Percentiles rank a stretch among this genome's conserved stretches.
phyloP scores from a whole-genome alignment of 257 asterid species.

The Jasminum sambac region DNA sequence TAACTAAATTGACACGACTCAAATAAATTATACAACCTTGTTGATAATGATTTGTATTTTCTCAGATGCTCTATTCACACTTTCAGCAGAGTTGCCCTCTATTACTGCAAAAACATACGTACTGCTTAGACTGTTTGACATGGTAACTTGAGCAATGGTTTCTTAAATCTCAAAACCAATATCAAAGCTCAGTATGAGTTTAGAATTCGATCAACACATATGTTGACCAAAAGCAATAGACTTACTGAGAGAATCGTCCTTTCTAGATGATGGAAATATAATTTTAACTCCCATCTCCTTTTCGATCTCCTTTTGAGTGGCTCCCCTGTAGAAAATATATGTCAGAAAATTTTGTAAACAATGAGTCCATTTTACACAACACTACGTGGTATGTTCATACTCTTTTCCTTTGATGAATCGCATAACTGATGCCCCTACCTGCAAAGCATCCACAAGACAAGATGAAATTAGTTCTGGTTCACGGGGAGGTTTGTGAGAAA shows the following conservation, averaged over 20 bases:
- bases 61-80: conserved; percentile 66
- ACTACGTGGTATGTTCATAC: conserved; percentile 38
- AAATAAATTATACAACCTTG: conserved; percentile 50
- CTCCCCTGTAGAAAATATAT: conserved; percentile 54
- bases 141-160: conserved; percentile 5
- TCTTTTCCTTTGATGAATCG: conserved; percentile 75
- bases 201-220: background rate
- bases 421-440: conserved; percentile 78
- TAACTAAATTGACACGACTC: background rate
- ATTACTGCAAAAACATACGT: conserved; percentile 55
- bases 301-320: conserved; percentile 60
- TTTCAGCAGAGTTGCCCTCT: conserved; percentile 77
- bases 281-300: conserved; percentile 58
- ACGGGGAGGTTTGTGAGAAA: background rate
- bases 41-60: conserved; percentile 54
- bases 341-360: conserved; percentile 17
- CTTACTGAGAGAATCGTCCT: conserved; percentile 73
- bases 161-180: conserved; percentile 5
- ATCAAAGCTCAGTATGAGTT: background rate
- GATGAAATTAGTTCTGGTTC: conserved; percentile 10
- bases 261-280: conserved; percentile 57
- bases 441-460: conserved; percentile 38
- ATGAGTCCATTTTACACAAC: conserved; percentile 18
- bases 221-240: conserved; percentile 29
- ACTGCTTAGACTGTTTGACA: conserved; percentile 21